Conservation (phyloP, 345 rosid species). For the Eucalyptus viminalis region DNA sequence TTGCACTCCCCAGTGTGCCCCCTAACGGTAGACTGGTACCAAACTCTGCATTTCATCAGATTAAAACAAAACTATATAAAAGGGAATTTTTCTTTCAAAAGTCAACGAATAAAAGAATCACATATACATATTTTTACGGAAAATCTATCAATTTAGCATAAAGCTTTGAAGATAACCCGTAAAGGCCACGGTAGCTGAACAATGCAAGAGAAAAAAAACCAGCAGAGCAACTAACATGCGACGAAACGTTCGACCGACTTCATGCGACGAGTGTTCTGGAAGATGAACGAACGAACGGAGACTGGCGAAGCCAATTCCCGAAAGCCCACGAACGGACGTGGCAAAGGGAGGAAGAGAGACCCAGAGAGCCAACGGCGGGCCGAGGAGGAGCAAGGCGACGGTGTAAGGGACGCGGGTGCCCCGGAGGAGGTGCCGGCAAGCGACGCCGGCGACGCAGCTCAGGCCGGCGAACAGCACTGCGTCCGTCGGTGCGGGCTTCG, state of each 20-base stretch:
- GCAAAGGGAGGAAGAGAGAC: background rate
- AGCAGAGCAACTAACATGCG: background rate
- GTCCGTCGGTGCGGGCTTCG: background rate
- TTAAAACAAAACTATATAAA: background rate
- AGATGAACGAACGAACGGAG: background rate
- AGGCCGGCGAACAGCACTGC: background rate
- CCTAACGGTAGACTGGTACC: conserved; percentile 59
- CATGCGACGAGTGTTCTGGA: background rate
- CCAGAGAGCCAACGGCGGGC: background rate
- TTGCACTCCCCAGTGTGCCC: conserved; percentile 61
- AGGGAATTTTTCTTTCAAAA: background rate
- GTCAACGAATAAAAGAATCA: background rate
- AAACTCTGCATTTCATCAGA: conserved; percentile 39
- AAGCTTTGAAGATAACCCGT: background rate
- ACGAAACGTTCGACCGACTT: background rate
- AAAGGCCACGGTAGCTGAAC: background rate
- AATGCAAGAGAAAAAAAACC: background rate
- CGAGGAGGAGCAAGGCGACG: background rate
- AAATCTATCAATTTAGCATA: background rate
- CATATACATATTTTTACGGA: background rate
- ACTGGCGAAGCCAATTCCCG: background rate
- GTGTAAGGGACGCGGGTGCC: background rate
- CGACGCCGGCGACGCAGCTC: background rate
- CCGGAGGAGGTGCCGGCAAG: background rate
- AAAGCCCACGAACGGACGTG: background rate